These are phyloP conservation scores for Cymbidium sinense DNA, from an alignment of 106 monocot genomes.

Conservation along the genomic window DNA sequence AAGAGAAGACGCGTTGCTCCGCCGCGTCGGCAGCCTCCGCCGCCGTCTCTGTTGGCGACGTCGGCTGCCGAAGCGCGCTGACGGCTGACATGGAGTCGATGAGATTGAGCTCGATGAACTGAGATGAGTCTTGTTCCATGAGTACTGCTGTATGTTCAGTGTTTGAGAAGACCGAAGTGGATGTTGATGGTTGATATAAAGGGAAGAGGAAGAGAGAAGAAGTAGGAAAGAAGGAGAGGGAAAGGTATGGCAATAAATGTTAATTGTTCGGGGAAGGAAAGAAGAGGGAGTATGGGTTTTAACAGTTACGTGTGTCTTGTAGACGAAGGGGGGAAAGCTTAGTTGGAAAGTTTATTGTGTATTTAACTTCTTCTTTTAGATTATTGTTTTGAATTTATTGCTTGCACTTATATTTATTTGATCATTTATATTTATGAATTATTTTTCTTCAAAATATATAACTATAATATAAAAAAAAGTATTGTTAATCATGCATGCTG, in stretches of 20 bases:
- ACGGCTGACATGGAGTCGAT: background rate
- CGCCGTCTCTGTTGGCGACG: background rate
- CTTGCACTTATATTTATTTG: no score
- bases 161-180: background rate
- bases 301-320: background rate
- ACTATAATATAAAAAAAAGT: no score
- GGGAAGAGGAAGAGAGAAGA: background rate
- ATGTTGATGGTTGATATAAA: background rate
- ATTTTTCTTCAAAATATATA: no score
- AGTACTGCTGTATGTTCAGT: background rate
- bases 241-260: background rate
- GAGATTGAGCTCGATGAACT: background rate
- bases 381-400: no score
- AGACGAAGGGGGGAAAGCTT: background rate
- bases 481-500: no score
- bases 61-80: background rate
- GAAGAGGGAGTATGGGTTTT: background rate
- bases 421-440: no score
- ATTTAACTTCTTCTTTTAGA: background rate
- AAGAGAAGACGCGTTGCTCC: slow-evolving; percentile 24
- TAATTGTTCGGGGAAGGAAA: background rate
- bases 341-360: background rate
- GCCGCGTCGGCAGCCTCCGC: background rate
- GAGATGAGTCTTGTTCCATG: background rate
- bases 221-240: background rate